Conservation (phyloP, 2,329 filamentous ascomycete species). For the Cladosporium halotolerans region DNA sequence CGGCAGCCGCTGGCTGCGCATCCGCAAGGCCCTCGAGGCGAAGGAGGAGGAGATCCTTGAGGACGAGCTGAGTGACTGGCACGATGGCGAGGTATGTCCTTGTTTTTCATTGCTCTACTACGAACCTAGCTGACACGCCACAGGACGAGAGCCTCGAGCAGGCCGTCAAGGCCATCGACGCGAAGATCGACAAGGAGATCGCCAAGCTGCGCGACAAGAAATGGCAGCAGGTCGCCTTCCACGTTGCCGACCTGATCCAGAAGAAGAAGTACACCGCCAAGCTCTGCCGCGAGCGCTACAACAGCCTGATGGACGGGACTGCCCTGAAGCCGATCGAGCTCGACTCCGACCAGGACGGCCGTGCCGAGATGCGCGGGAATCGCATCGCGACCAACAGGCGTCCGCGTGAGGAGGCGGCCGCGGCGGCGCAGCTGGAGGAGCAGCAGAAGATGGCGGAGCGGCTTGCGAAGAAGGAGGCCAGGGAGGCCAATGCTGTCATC, state of each 20-base stretch:
- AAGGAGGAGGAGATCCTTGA: slow-evolving; percentile 41
- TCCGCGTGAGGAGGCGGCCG: slow-evolving; percentile 17
- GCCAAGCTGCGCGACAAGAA: slow-evolving; percentile 37
- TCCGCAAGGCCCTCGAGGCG: slow-evolving; percentile 38
- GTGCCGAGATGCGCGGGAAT: slow-evolving; percentile 28
- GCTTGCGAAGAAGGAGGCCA: slow-evolving; percentile 15
- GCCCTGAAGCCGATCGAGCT: slow-evolving; percentile 41
- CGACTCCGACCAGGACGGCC: slow-evolving; percentile 35
- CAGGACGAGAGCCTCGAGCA: slow-evolving; percentile 42
- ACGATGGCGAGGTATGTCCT: slow-evolving; percentile 40
- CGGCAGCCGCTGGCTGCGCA: slow-evolving; percentile 41
- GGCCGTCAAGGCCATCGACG: slow-evolving; percentile 36
- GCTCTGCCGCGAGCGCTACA: slow-evolving; percentile 41
- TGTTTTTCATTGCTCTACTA: too few species aligned
- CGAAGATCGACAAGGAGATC: slow-evolving; percentile 37
- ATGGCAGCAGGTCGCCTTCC: slow-evolving; percentile 32
- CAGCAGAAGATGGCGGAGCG: slow-evolving; percentile 15
- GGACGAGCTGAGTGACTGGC: slow-evolving; percentile 45
- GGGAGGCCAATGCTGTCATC: slow-evolving; percentile 11
- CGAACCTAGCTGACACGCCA: slow-evolving; percentile 4
- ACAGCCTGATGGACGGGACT: slow-evolving; percentile 36
- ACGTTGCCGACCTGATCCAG: slow-evolving; percentile 34
- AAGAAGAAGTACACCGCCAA: slow-evolving; percentile 29
- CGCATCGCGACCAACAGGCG: slow-evolving; percentile 24
- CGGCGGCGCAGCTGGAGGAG: slow-evolving; percentile 15